A percentile compares a stretch with the other conserved stretches of the same genome.
phyloP scores from a whole-genome alignment of 179 eudicot genomes.

The Gypsophila paniculata region DNA sequence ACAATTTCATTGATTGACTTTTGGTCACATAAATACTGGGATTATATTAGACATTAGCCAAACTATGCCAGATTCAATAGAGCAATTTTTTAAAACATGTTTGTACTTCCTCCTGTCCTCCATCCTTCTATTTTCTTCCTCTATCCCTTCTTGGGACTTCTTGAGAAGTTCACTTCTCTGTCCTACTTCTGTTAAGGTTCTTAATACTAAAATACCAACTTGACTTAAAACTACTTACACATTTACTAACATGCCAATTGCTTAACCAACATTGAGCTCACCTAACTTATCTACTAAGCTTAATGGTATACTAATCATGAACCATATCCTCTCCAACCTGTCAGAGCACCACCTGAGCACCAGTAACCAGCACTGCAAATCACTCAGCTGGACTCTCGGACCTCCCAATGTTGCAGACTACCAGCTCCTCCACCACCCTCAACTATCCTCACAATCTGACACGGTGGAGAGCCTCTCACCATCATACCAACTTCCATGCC shows the following conservation, averaged over 20 bases:
- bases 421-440: too few relatives aligned
- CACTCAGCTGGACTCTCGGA: too few relatives aligned
- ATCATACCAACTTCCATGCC: too few relatives aligned
- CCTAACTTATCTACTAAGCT: neutral
- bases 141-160: neutral
- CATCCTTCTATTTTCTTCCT: neutral
- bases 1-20: neutral
- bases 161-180: neutral
- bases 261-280: neutral
- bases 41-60: neutral
- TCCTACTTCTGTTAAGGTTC: too few relatives aligned
- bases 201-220: too few relatives aligned
- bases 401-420: too few relatives aligned
- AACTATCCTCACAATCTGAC: too few relatives aligned
- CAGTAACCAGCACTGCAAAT: too few relatives aligned
- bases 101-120: neutral
- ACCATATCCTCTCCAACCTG: too few relatives aligned
- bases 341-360: too few relatives aligned
- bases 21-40: neutral
- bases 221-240: neutral
- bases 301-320: too few relatives aligned
- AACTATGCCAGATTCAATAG: slow-evolving; percentile 2
- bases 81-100: neutral
- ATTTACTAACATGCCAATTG: neutral
- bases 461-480: too few relatives aligned